Conservation (phyloP, 1,284 basidiomycete genomes). For the Cryptococcus maquisensis region DNA sequence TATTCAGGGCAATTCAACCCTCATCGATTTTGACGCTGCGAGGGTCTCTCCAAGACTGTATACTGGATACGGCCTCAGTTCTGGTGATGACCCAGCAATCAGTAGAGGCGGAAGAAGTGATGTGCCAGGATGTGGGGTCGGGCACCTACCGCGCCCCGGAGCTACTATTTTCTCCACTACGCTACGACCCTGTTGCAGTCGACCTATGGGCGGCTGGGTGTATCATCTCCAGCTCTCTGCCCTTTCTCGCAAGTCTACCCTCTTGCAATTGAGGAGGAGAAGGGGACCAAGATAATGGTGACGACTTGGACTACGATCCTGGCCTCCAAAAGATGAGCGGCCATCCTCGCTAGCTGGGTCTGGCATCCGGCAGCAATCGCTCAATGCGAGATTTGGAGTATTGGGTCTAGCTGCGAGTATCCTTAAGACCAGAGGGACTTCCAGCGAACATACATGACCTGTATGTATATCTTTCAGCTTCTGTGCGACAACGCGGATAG, state of each 20-base stretch:
- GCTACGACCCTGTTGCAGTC: slow-evolving; percentile 68
- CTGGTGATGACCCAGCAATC: slow-evolving; percentile 6
- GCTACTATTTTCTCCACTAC: slow-evolving; percentile 69
- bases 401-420: slow-evolving; percentile 42
- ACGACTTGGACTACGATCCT: slow-evolving; percentile 6
- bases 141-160: slow-evolving; percentile 90
- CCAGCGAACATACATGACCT: slow-evolving; percentile 31
- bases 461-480: no score
- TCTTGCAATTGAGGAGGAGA: neutral
- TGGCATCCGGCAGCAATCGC: slow-evolving; percentile 16
- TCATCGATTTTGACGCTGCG: slow-evolving; percentile 87
- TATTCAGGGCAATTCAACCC: slow-evolving; percentile 57
- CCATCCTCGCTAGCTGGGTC: neutral
- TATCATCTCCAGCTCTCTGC: slow-evolving; percentile 69
- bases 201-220: slow-evolving; percentile 82
- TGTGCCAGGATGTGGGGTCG: slow-evolving; percentile 80
- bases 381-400: slow-evolving; percentile 34
- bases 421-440: slow-evolving; percentile 35
- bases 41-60: slow-evolving; percentile 45
- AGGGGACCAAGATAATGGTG: neutral
- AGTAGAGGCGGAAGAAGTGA: slow-evolving; percentile 55
- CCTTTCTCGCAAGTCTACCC: slow-evolving; percentile 24
- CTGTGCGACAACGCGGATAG: no score
- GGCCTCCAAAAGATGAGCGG: slow-evolving; percentile 2
- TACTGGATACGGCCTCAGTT: neutral